phyloP scores from a whole-genome alignment of 768 basidiomycete species.

The Amanita phalloides region DNA sequence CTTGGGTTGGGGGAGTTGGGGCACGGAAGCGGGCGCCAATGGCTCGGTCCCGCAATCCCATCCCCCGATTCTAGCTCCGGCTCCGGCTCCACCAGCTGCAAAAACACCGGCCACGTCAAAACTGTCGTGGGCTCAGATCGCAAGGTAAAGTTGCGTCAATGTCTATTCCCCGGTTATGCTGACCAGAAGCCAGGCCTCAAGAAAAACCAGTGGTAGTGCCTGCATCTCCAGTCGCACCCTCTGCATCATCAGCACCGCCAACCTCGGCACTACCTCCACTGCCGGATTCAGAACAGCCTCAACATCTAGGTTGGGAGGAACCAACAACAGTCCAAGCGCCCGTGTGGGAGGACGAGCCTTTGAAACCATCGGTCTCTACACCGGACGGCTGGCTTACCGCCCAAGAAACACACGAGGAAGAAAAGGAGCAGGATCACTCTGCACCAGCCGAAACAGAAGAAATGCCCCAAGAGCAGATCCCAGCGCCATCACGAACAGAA shows the following conservation, averaged over 20 bases:
- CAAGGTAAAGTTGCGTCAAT: constrained; percentile 34
- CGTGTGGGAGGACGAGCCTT: constrained; percentile 64
- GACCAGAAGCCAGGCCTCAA: constrained; percentile 33
- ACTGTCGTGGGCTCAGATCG: constrained; percentile 81
- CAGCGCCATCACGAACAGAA: not conserved
- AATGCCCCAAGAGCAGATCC: not conserved
- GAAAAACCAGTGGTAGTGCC: constrained; percentile 46
- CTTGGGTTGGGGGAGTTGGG: constrained; percentile 23
- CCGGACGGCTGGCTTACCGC: constrained; percentile 25
- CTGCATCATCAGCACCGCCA: constrained; percentile 18
- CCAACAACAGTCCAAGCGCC: constrained; percentile 60
- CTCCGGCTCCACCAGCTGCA: constrained; percentile 19
- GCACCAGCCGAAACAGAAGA: constrained; percentile 9
- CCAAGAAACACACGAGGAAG: constrained; percentile 12
- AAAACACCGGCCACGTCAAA: constrained; percentile 67
- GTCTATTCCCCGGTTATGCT: not conserved
- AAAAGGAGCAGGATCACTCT: constrained; percentile 10
- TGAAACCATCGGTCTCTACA: constrained; percentile 18
- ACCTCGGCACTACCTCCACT: not conserved
- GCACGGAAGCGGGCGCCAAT: constrained; percentile 25
- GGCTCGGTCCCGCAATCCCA: constrained; percentile 21
- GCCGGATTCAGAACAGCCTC: constrained; percentile 17
- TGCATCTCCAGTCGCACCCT: constrained; percentile 21
- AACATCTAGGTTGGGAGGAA: constrained; percentile 52
- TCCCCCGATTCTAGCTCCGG: constrained; percentile 7